These are phyloP conservation scores for Hypoxylon sp. DNA, from an alignment of 2,329 filamentous ascomycete species.

Conservation along the genomic window DNA sequence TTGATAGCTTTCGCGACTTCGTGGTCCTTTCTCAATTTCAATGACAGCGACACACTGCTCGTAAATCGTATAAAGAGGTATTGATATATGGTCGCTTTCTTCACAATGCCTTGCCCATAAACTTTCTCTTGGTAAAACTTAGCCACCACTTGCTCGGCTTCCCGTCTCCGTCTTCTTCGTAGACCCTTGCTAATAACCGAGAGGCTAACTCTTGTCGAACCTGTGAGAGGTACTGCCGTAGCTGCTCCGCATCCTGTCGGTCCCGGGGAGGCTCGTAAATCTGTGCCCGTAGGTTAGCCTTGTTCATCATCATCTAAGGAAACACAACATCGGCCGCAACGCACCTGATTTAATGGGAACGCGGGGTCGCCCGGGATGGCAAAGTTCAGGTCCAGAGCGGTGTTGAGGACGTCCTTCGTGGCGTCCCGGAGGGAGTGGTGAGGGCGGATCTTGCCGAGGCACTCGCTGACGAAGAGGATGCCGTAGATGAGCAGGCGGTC, in stretches of 20 bases:
- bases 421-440: conserved; percentile 70
- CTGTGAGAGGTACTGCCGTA: conserved; percentile 91
- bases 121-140: conserved; percentile 99
- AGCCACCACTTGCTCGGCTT: conserved; percentile 91
- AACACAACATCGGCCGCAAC: too few species aligned
- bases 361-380: conserved; percentile 92
- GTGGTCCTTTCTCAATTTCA: conserved; percentile 4
- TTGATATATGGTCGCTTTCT: background rate
- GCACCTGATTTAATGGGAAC: conserved; percentile 90
- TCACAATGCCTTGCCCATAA: conserved; percentile 94
- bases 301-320: too few species aligned
- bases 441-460: conserved; percentile 87
- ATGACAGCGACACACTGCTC: conserved; percentile 5
- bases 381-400: conserved; percentile 93
- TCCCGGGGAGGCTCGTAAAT: conserved; percentile 92
- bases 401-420: conserved; percentile 84
- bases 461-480: conserved; percentile 94
- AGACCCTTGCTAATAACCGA: conserved; percentile 86
- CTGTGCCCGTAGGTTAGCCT: conserved; percentile 53
- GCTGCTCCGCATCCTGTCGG: conserved; percentile 87
- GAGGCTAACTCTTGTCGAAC: conserved; percentile 90
- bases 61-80: conserved; percentile 11
- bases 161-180: conserved; percentile 79
- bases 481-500: conserved; percentile 96
- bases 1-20: background rate